A percentile compares a stretch with the other conserved stretches of the same genome.
These are phyloP conservation scores for Thelephora ganbajun DNA, from an alignment of 768 basidiomycete species.

Conservation along the genomic window DNA sequence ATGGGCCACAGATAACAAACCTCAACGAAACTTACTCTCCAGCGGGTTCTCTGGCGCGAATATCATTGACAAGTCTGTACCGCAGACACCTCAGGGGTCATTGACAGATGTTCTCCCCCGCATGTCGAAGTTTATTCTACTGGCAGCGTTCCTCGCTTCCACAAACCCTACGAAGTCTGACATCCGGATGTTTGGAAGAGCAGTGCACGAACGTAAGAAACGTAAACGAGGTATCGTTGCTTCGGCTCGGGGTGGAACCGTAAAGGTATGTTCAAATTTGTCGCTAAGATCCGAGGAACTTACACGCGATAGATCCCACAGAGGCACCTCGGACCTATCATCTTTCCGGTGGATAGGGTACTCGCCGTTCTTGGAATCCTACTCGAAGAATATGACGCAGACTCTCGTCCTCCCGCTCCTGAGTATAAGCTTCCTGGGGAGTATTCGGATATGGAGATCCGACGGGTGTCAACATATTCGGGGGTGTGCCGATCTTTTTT, in stretches of 20 bases:
- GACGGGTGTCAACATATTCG: slow-evolving; percentile 43
- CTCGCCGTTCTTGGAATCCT: slow-evolving; percentile 69
- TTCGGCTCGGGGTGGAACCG: slow-evolving; percentile 9
- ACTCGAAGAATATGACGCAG: slow-evolving; percentile 55
- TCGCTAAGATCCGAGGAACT: background rate
- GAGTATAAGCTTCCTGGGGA: slow-evolving; percentile 50
- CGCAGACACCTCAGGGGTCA: background rate
- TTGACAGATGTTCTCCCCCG: slow-evolving; percentile 33
- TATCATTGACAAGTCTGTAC: background rate
- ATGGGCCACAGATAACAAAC: slow-evolving; percentile 44
- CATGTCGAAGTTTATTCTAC: slow-evolving; percentile 61
- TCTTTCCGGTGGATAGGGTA: slow-evolving; percentile 71
- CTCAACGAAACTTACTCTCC: slow-evolving; percentile 26
- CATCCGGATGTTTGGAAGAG: slow-evolving; percentile 70
- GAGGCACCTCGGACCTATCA: slow-evolving; percentile 61
- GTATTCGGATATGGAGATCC: slow-evolving; percentile 61
- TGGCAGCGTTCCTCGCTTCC: slow-evolving; percentile 72
- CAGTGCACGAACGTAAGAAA: slow-evolving; percentile 49
- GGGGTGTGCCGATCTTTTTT: slow-evolving; percentile 28
- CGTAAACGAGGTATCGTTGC: slow-evolving; percentile 24
- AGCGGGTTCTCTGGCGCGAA: background rate
- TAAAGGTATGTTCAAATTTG: slow-evolving; percentile 13
- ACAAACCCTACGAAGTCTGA: slow-evolving; percentile 77
- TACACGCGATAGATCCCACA: slow-evolving; percentile 43
- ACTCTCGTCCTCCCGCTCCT: slow-evolving; percentile 28